Percentiles rank a stretch among this genome's conserved stretches.
These are phyloP conservation scores for Psilocybe subaeruginosa DNA, from an alignment of 768 basidiomycete species.

Conservation along the genomic window DNA sequence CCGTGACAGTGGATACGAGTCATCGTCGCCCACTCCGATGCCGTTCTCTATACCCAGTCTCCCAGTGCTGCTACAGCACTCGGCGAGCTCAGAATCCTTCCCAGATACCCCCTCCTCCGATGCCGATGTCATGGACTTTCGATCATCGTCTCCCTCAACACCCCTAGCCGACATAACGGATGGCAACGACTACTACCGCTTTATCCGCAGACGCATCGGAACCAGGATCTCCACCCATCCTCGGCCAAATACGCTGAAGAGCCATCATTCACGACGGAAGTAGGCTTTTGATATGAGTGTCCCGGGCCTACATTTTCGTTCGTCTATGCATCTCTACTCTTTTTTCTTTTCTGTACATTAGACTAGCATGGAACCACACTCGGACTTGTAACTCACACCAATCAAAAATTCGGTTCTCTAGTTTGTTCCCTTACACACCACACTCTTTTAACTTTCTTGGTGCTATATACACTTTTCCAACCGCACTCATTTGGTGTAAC, in stretches of 20 bases:
- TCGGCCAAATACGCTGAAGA: slow-evolving; percentile 32
- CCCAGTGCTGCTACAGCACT: slow-evolving; percentile 52
- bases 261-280: slow-evolving; percentile 32
- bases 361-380: slow-evolving; percentile 19
- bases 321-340: slow-evolving; percentile 5
- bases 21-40: slow-evolving; percentile 39
- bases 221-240: slow-evolving; percentile 48
- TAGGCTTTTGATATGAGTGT: slow-evolving; percentile 26
- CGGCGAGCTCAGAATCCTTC: slow-evolving; percentile 45
- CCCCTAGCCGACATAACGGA: slow-evolving; percentile 32
- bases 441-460: slow-evolving; percentile 21
- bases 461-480: slow-evolving; percentile 11
- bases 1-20: slow-evolving; percentile 42
- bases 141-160: slow-evolving; percentile 19
- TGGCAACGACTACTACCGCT: slow-evolving; percentile 30
- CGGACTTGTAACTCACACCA: slow-evolving; percentile 22
- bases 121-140: slow-evolving; percentile 26
- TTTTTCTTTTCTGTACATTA: slow-evolving; percentile 18
- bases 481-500: slow-evolving; percentile 17
- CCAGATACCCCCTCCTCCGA: slow-evolving; percentile 43
- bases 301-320: slow-evolving; percentile 16
- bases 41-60: slow-evolving; percentile 70
- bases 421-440: slow-evolving; percentile 15
- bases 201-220: slow-evolving; percentile 40
- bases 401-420: slow-evolving; percentile 18